Percentiles rank a stretch among this genome's conserved stretches.
Evolutionary conservation across 1,284 basidiomycete genomes (phyloP).

Genomic region (Ustilago bromivora): DNA sequence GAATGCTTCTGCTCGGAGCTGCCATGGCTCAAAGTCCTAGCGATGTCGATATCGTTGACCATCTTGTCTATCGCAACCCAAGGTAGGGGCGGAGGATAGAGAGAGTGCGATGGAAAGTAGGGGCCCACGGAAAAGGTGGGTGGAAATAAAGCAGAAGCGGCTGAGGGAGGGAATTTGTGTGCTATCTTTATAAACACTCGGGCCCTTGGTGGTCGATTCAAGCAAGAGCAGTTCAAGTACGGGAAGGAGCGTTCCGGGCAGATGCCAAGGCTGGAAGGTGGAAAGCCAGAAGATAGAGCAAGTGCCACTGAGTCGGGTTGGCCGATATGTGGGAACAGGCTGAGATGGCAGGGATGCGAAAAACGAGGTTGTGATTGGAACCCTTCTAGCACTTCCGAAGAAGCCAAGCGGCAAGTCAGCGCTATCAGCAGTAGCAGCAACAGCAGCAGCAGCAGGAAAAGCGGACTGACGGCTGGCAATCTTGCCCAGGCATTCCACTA

Average conservation of each 20-base stretch:
- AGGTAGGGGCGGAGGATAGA: slow-evolving; percentile 14
- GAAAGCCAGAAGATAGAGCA: background rate
- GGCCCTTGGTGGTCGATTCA: background rate
- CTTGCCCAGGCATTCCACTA: background rate
- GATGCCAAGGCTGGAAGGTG: background rate
- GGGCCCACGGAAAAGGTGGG: background rate
- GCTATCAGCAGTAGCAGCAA: too few species aligned
- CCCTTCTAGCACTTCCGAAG: background rate
- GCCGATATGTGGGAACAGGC: slow-evolving; percentile 4
- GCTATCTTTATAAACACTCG: background rate
- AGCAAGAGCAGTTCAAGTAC: background rate
- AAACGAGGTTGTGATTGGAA: slow-evolving; percentile 9
- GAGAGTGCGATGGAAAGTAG: background rate
- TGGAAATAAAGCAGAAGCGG: background rate
- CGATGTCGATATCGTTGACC: slow-evolving; percentile 45
- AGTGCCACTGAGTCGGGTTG: background rate
- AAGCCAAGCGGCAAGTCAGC: background rate
- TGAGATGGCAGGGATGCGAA: slow-evolving; percentile 3
- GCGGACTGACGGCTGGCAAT: slow-evolving; percentile 8
- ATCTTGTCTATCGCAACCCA: slow-evolving; percentile 18
- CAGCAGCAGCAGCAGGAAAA: too few species aligned
- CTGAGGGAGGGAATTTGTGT: background rate
- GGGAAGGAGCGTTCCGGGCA: slow-evolving; percentile 7
- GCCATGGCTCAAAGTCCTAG: slow-evolving; percentile 27
- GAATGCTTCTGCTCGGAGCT: slow-evolving; percentile 35